A percentile compares a stretch with the other conserved stretches of the same genome.
phyloP scores from a whole-genome alignment of 2,329 filamentous ascomycete species.

The Arthrinium phaeospermum region DNA sequence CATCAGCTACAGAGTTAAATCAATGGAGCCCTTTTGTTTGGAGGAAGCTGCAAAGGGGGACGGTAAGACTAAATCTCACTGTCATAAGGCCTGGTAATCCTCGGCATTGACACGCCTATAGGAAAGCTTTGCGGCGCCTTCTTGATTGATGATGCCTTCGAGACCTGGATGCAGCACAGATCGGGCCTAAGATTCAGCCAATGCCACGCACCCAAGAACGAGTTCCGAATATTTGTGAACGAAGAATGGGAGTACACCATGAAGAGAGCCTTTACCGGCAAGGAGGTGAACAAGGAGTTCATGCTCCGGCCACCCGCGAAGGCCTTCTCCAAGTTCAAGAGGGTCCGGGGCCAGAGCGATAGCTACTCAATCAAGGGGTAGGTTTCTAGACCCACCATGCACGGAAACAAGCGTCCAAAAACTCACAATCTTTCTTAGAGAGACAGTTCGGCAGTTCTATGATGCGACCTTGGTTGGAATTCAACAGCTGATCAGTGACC shows the following conservation, averaged over 20 bases:
- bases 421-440: background rate
- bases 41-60: background rate
- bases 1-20: background rate
- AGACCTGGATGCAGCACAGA: background rate
- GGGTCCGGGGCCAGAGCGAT: background rate
- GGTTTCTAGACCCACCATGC: background rate
- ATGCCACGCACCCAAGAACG: background rate
- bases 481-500: background rate
- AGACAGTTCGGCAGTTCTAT: background rate
- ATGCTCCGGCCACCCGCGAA: background rate
- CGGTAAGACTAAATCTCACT: background rate
- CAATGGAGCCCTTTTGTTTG: background rate
- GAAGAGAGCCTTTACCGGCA: background rate
- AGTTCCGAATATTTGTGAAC: background rate
- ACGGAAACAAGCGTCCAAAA: background rate
- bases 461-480: background rate
- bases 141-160: background rate
- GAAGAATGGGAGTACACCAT: conserved; percentile 7
- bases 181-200: background rate
- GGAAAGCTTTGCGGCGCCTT: background rate
- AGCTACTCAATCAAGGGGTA: background rate
- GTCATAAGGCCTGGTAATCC: too few relatives aligned
- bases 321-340: background rate
- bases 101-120: background rate
- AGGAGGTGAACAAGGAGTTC: background rate